phyloP scores from a whole-genome alignment of 352 stramenopile genomes.

The Peronospora tabacina region DNA sequence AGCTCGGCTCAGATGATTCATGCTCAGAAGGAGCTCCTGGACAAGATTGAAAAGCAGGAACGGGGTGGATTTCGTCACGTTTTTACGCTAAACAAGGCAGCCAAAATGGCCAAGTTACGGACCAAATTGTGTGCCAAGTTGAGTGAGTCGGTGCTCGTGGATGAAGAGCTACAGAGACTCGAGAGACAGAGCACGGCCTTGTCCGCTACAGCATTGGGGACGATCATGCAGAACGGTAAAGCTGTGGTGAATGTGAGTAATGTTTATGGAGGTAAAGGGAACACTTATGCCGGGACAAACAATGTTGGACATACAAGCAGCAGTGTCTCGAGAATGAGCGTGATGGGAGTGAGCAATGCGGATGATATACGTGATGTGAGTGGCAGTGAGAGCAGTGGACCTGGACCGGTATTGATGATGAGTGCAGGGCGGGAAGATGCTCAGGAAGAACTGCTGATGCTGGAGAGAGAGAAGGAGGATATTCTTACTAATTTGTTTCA shows the following conservation, averaged over 20 bases:
- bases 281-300: conserved; percentile 3
- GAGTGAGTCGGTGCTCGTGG: conserved; percentile 51
- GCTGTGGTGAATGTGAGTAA: conserved; percentile 33
- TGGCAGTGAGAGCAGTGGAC: conserved; percentile 29
- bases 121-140: conserved; percentile 68
- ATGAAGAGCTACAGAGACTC: conserved; percentile 57
- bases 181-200: conserved; percentile 61
- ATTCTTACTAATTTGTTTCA: conserved; percentile 59
- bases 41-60: conserved; percentile 77
- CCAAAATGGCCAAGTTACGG: conserved; percentile 67
- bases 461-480: conserved; percentile 69
- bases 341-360: conserved; percentile 15
- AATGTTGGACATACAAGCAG: conserved; percentile 19
- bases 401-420: conserved; percentile 18
- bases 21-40: conserved; percentile 70
- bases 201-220: conserved; percentile 47
- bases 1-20: conserved; percentile 71
- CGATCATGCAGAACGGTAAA: conserved; percentile 29
- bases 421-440: conserved; percentile 36
- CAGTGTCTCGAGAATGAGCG: conserved; percentile 22
- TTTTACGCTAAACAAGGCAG: conserved; percentile 61
- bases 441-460: conserved; percentile 49
- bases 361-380: conserved; percentile 28
- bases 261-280: conserved; percentile 16
- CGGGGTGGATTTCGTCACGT: conserved; percentile 51